Base-by-base conservation (phyloP, 768 basidiomycete genomes). In the Cyathus striatus region DNA sequence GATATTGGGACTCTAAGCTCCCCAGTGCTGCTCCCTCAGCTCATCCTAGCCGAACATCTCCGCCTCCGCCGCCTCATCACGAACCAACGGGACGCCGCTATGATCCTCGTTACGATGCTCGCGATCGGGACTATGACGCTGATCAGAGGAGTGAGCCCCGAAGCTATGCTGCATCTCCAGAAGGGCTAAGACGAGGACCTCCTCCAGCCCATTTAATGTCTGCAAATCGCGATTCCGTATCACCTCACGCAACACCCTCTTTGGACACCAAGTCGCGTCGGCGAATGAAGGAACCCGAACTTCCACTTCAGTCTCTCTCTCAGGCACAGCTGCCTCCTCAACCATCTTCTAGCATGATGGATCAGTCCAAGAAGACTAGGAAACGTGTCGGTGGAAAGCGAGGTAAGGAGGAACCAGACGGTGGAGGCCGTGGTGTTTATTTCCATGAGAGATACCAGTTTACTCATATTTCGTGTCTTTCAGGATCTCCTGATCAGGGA, bases 1-100 rank as follows among this genome's bases (percentile, higher is more conserved):
- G 72, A 5, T 78, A 79, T 52, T 86, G 83, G 83, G 85, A 86
- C 13, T 61, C 73, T 23, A 82, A 80, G 55, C 78, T 75, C 2
- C 35, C 35, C 20, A 36, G 35, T 18, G 7, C 10, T 18, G 58
- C 68, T 1, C 56, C 66, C 1, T 61, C 63, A 41, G 64, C 64
- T 41, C 33, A 61, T 36, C 55, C 55, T 42, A 41, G 61, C 10
- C n/a, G n/a, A n/a, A n/a, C n/a, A n/a, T 50, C 65, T 25, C 62
- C 58, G 2, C 64, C 62, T 6, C 57, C 55, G 26, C 54, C 60
- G 4, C 60, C 59, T 7, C 66, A 64, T 23, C 65, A 66, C 9
- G 79, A 79, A 40, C 66, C 58, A 21, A 54, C 70, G 0, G 64
- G 60, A 13, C 68, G 78, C 49, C 70, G 84, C 14, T 87, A 86